phyloP scores from a whole-genome alignment of 352 stramenopile genomes.

The Phytophthora cryptogea region DNA sequence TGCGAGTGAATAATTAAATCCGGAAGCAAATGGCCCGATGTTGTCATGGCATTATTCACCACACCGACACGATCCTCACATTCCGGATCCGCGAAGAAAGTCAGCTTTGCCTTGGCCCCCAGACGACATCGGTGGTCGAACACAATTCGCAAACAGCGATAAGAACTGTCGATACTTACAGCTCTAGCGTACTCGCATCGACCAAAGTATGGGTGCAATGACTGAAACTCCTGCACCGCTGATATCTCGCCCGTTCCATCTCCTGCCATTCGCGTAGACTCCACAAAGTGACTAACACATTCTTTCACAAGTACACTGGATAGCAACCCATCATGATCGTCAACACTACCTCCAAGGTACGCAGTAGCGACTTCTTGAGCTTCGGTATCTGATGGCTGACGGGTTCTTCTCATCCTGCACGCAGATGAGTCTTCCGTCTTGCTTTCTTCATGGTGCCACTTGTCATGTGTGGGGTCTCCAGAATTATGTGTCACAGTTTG shows the following conservation, averaged over 20 bases:
- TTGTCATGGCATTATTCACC: constrained; percentile 53
- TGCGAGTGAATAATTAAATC: constrained; percentile 77
- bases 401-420: constrained; percentile 17
- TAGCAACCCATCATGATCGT: constrained; percentile 66
- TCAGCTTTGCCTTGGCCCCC: constrained; percentile 68
- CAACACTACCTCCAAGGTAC: constrained; percentile 47
- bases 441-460: constrained; percentile 38
- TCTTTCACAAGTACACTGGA: constrained; percentile 83
- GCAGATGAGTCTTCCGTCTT: constrained; percentile 32
- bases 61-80: constrained; percentile 61
- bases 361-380: constrained; percentile 61
- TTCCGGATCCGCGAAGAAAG: constrained; percentile 72
- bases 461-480: background rate
- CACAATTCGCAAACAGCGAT: constrained; percentile 70
- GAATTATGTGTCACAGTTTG: background rate
- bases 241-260: constrained; percentile 41
- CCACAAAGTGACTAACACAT: constrained; percentile 85
- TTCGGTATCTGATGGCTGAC: constrained; percentile 65
- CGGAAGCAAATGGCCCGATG: constrained; percentile 41
- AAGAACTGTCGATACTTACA: constrained; percentile 53
- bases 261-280: constrained; percentile 74
- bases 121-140: constrained; percentile 84
- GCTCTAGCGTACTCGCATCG: constrained; percentile 78
- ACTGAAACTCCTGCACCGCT: constrained; percentile 67
- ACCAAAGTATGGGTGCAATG: constrained; percentile 85